Base-by-base conservation (phyloP, 306 rosid species). In the Cucumis cinereus region DNA sequence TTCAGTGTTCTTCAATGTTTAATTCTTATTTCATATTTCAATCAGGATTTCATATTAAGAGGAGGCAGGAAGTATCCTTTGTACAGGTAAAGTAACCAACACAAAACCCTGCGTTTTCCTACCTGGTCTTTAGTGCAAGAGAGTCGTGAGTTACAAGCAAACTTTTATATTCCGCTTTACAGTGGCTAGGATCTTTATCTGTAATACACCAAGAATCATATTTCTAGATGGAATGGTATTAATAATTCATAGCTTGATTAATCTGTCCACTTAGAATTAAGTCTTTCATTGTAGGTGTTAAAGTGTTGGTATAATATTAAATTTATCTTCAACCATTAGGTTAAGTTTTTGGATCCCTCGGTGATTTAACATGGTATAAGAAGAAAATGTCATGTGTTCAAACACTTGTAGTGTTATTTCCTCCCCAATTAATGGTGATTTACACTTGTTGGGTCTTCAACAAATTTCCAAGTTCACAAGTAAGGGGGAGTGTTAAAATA, bases 1-100 rank as follows among this genome's bases (percentile, higher is more conserved):
- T 41, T 41, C 35, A 22, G 14, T 20, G 26, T 23, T 53, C 9
- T 38, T 69, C 50, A 14, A 58, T 75, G 52, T 63, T 43, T 81
- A 69, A 75, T 78, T 47, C 43, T 41, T 56, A 8, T n/a, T 17
- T 81, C 75, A 20, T 53, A 77, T 74, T 78, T 85, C 23, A 77
- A 62, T 76, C 91, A 91, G 98, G 98, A 94, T 85, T 94, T 91
- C 94, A 88, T 91, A 83, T 56, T 84, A 54, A 86, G 98, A 80
- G 97, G 97, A 74, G 95, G 93, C 78, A 83, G 78, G 50, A 89
- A 87, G 82, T 81, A 88, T 83, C 93, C 96, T 76, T 81, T 94
- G 80, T 94, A 90, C 88, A 85, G 97, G 98, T 94, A 80, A 81
- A 66, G 38, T 49, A 10, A 24, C 23, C 35, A 47, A 70, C 41